Percentiles rank a stretch among this genome's conserved stretches.
Conservation (phyloP, 768 basidiomycete species). For the Agaricus sinodeliciosus region DNA sequence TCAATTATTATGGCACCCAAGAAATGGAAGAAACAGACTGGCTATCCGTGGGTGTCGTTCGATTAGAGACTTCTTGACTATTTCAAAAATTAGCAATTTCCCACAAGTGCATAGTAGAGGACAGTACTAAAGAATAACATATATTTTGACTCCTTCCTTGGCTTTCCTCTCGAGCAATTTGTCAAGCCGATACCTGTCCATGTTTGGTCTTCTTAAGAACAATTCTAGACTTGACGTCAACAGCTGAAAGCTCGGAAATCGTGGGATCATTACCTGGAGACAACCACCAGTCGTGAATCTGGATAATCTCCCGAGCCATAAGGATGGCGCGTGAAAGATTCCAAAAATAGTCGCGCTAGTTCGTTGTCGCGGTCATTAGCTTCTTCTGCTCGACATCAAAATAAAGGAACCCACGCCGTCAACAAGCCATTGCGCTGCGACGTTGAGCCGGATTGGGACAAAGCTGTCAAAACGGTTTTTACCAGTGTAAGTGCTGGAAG, state of each 20-base stretch:
- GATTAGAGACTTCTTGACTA: conserved; percentile 92
- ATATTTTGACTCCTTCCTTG: conserved; percentile 92
- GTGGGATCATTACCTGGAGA: conserved; percentile 58
- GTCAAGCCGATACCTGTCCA: conserved; percentile 85
- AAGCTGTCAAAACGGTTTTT: conserved; percentile 91
- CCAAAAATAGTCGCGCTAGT: conserved; percentile 97
- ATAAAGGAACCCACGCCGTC: conserved; percentile 66
- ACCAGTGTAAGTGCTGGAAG: conserved; percentile 69
- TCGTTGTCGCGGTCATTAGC: conserved; percentile 1
- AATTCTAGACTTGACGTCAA: conserved; percentile 43
- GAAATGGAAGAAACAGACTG: conserved; percentile 41
- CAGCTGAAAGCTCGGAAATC: neutral
- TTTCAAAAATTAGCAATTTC: conserved; percentile 6
- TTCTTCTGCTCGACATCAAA: conserved; percentile 4
- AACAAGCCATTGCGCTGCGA: conserved; percentile 96
- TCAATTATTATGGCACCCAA: too few relatives aligned
- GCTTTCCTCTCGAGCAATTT: conserved; percentile 84
- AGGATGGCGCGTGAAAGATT: conserved; percentile 88
- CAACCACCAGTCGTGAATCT: conserved; percentile 99
- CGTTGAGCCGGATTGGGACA: conserved; percentile 87
- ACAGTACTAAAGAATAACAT: conserved; percentile 86
- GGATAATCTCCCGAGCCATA: conserved; percentile 81
- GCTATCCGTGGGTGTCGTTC: conserved; percentile 93
- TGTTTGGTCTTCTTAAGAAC: conserved; percentile 76
- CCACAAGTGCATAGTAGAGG: neutral